Base-by-base conservation (phyloP, 192 early-diverging fungal species). In the Funneliformis geosporum region DNA sequence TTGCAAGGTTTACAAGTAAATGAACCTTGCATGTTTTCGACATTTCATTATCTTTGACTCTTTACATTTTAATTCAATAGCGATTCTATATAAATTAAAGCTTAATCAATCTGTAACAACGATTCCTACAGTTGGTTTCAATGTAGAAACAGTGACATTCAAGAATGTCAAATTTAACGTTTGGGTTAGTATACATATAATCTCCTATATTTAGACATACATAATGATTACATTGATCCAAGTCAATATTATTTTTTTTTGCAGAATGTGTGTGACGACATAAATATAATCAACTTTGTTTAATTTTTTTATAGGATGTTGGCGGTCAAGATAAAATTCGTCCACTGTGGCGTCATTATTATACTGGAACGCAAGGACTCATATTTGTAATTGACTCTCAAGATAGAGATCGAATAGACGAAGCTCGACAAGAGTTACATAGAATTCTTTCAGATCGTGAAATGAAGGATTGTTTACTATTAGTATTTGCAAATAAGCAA, bases 61-160 rank as follows among this genome's bases (percentile, higher is more conserved):
- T 55, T 55, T 21, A 55, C 16, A 21, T 55, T 21, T 21, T 5
- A 55, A 55, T 55, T 18, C 16, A 21, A 42, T 83, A 90, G 89
- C 98, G 76, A 99, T 99, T 79, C 88, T 99, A 70, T 99, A 98
- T 91, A 98, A 97, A 89, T 91, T 99, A 62, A 98, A 99, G 88
- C 89, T 99, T 40, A 97, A 97, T 79, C 96, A 99, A 86, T 95
- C 97, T 74, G 96, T 99, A 64, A 98, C 96, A 16, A 99, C 97
- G 60, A 98, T 99, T 81, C 97, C 97, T 14, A 99, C 97, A 74
- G 97, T 99, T 77, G 94, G 94, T 47, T 96, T 96, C 86, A 96
- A 95, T 82, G 93, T 94, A 59, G 94, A 96, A 80, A 92, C 92
- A 10, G 94, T 96, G 14, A 91, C 90, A 60, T 96, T 94, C 86